phyloP scores from a whole-genome alignment of 345 rosid genomes.

The Viola odorata region DNA sequence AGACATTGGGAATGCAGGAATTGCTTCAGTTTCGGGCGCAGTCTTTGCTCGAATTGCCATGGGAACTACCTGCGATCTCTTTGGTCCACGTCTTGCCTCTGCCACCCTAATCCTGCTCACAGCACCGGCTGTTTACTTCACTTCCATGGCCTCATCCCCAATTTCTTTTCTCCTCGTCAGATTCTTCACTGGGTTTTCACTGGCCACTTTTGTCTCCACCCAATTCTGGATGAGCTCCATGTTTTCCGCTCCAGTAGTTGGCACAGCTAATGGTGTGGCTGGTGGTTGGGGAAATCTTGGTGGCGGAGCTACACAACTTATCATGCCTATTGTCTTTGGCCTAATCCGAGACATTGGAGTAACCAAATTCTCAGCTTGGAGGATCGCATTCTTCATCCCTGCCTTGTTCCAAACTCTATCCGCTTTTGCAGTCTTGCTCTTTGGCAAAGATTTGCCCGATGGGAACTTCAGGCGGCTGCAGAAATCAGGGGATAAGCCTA shows the following conservation, averaged over 20 bases:
- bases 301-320: constrained; percentile 87
- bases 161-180: constrained; percentile 58
- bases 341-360: constrained; percentile 53
- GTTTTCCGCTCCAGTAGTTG: constrained; percentile 68
- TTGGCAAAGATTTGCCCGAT: constrained; percentile 81
- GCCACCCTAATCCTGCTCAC: constrained; percentile 69
- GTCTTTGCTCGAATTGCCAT: constrained; percentile 73
- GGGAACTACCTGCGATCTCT: constrained; percentile 75
- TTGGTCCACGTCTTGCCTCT: constrained; percentile 85
- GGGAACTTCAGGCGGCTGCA: constrained; percentile 57
- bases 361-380: constrained; percentile 72
- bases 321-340: constrained; percentile 69
- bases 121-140: constrained; percentile 74
- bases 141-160: constrained; percentile 55
- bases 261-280: constrained; percentile 70
- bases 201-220: constrained; percentile 72
- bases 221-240: constrained; percentile 97
- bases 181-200: constrained; percentile 73
- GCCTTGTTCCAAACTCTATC: constrained; percentile 64
- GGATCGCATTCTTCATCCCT: constrained; percentile 76
- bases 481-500: constrained; percentile 58
- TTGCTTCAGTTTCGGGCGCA: constrained; percentile 81
- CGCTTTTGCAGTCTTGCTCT: constrained; percentile 58
- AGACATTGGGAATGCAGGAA: constrained; percentile 83
- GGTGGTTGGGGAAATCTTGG: constrained; percentile 95